Conservation (phyloP, 1,284 basidiomycete genomes). For the Takashimella koratensis region DNA sequence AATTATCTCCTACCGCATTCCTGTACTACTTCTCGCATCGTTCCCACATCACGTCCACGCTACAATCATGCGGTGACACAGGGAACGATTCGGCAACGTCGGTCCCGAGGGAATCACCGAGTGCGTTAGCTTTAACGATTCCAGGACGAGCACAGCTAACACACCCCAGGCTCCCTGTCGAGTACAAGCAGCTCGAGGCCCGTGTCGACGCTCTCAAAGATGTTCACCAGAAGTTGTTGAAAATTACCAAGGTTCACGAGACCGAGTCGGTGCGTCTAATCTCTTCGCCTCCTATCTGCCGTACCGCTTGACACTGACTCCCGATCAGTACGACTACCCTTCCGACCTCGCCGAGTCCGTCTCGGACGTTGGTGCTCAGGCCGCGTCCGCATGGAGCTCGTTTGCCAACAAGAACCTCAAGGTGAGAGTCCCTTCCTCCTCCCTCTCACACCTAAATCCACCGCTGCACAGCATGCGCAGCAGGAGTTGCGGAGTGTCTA, state of each 20-base stretch:
- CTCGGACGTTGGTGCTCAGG: slow-evolving; percentile 56
- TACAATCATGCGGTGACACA: slow-evolving; percentile 20
- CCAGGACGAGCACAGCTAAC: not conserved
- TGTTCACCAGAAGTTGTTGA: slow-evolving; percentile 75
- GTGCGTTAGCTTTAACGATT: slow-evolving; percentile 31
- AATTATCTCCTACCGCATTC: too few relatives aligned
- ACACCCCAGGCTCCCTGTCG: slow-evolving; percentile 52
- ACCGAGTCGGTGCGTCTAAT: slow-evolving; percentile 56
- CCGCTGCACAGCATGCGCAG: not conserved
- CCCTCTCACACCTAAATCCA: not conserved
- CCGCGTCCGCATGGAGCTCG: slow-evolving; percentile 72
- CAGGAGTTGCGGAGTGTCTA: not conserved
- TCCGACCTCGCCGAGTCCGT: slow-evolving; percentile 55
- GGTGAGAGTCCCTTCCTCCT: slow-evolving; percentile 32
- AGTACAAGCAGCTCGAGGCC: slow-evolving; percentile 93
- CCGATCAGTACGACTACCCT: slow-evolving; percentile 69
- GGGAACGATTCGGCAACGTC: slow-evolving; percentile 83
- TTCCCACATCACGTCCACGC: not conserved
- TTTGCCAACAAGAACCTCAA: slow-evolving; percentile 88
- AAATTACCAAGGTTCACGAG: slow-evolving; percentile 81
- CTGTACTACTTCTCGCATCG: too few relatives aligned
- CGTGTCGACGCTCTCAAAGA: slow-evolving; percentile 87
- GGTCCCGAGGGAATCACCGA: slow-evolving; percentile 92
- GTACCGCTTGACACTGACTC: not conserved
- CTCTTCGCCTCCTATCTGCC: too few relatives aligned